Base-by-base conservation (phyloP, 2,329 filamentous ascomycete genomes). In the Seiridium unicorne region DNA sequence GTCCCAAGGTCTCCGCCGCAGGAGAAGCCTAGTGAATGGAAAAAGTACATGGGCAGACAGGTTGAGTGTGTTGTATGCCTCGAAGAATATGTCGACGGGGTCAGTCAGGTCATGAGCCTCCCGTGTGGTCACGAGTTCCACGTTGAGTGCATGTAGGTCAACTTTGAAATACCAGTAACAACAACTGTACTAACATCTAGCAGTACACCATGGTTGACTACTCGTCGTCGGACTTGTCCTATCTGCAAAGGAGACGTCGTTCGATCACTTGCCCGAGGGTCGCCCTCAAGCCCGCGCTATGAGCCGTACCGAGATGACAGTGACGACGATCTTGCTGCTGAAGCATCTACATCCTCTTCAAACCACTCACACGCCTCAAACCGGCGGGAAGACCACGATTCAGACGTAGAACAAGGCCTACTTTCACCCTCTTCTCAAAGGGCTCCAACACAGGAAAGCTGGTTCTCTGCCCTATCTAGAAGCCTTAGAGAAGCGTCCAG, bases 161-260 rank as follows among this genome's bases (percentile, higher is more conserved):
- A 11, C 49, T 26, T 48, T 40, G 34, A n/a, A 34, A 55, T 4
- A 18, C 36, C 40, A 34, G 31, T 31, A 47, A 5, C 7, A 5
- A 32, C 26, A 55, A 10, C 60, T n/a, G 65, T 57, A 44, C 65
- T 64, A 61, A 68, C 69, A 68, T 69, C 36, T 46, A 66, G 31
- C 64, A 97, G 93, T 72, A 98, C 95, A 4, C 95, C 95, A 2
- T 99, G 95, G 95, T 81, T 99, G 57, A 97, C 94, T 0, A 98
- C 93, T 13, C 89, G 94, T 54, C 90, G 95, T 64, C 89, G 95
- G 64, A 99, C 95, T n/a, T 99, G 95, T 69, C 95, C 95, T 0
- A 98, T 99, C 62, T 99, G 95, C 79, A 99, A 99, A 79, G 93
- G 93, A 54, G 95, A 99, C 72, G 95, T 99, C 42, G 94, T 99